Percentiles rank a stretch among this genome's conserved stretches.
Evolutionary conservation across 1,284 basidiomycete species (phyloP).

Genomic region (Naganishia sp.): DNA sequence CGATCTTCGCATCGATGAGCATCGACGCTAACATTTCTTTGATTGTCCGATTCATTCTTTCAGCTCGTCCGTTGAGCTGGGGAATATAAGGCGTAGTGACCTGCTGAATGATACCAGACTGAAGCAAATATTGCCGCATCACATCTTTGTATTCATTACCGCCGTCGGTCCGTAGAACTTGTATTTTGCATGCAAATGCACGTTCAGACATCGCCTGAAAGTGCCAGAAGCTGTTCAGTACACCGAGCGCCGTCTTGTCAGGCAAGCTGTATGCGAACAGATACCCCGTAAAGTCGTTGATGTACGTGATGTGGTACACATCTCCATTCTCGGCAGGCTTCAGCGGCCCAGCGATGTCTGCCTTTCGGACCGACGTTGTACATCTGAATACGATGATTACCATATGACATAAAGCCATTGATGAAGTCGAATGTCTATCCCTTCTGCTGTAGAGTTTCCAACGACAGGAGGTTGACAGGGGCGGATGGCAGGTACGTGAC

Average conservation of each 20-base stretch:
- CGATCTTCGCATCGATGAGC: conserved; percentile 23
- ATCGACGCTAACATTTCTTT: conserved; percentile 34
- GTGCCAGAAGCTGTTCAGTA: conserved; percentile 25
- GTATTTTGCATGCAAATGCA: conserved; percentile 25
- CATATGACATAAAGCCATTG: conserved; percentile 8
- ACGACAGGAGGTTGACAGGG: conserved; percentile 5
- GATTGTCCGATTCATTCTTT: conserved; percentile 42
- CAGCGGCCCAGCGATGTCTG: conserved; percentile 31
- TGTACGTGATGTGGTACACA: conserved; percentile 35
- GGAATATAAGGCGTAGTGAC: conserved; percentile 38
- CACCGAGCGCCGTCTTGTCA: conserved; percentile 26
- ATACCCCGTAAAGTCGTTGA: conserved; percentile 34
- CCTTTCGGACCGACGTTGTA: conserved; percentile 20
- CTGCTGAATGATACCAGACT: conserved; percentile 19
- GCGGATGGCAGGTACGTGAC: conserved; percentile 8
- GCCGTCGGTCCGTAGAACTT: conserved; percentile 36
- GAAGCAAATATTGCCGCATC: conserved; percentile 8
- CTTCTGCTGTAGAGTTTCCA: conserved; percentile 9
- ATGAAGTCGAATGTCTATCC: conserved; percentile 15
- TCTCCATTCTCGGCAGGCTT: conserved; percentile 12
- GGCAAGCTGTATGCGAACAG: conserved; percentile 22
- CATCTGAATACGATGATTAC: conserved; percentile 1
- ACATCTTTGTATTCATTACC: conserved; percentile 38
- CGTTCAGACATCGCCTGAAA: conserved; percentile 32
- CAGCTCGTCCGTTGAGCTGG: conserved; percentile 44